Conservation (phyloP, 1,284 basidiomycete genomes). For the Trichosporon asahii region DNA sequence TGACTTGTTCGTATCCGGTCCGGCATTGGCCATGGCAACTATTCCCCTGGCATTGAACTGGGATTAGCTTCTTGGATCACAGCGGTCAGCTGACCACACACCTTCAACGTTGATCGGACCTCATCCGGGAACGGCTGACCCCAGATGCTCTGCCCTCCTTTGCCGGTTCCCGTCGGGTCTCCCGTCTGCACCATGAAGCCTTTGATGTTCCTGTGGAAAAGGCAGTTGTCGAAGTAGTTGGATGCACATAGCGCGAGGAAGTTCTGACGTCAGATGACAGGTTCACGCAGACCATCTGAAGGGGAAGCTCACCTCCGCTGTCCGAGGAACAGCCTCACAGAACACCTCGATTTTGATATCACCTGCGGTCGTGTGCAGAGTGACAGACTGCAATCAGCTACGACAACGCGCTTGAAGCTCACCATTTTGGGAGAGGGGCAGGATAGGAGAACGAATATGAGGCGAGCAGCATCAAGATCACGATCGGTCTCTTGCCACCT, state of each 20-base stretch:
- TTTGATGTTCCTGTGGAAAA: conserved; percentile 89
- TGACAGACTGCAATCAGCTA: conserved; percentile 66
- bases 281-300: not conserved
- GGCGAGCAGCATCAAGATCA: not conserved
- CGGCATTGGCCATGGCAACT: conserved; percentile 96
- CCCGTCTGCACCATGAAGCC: conserved; percentile 95
- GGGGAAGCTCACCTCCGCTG: conserved; percentile 68
- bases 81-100: conserved; percentile 44
- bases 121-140: conserved; percentile 85
- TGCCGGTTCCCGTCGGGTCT: conserved; percentile 65
- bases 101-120: conserved; percentile 85
- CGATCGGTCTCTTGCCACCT: conserved; percentile 1
- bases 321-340: conserved; percentile 90
- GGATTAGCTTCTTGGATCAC: not conserved
- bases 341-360: conserved; percentile 98
- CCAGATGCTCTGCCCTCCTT: conserved; percentile 56
- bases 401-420: not conserved
- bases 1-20: conserved; percentile 88
- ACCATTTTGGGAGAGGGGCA: not conserved
- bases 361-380: conserved; percentile 86
- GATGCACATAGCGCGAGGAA: conserved; percentile 91
- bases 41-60: conserved; percentile 91
- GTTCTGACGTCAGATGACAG: conserved; percentile 59
- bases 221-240: conserved; percentile 76
- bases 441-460: not conserved